Evolutionary conservation across 805 yeast species (phyloP).

Genomic region (Kuraishia floccosa): DNA sequence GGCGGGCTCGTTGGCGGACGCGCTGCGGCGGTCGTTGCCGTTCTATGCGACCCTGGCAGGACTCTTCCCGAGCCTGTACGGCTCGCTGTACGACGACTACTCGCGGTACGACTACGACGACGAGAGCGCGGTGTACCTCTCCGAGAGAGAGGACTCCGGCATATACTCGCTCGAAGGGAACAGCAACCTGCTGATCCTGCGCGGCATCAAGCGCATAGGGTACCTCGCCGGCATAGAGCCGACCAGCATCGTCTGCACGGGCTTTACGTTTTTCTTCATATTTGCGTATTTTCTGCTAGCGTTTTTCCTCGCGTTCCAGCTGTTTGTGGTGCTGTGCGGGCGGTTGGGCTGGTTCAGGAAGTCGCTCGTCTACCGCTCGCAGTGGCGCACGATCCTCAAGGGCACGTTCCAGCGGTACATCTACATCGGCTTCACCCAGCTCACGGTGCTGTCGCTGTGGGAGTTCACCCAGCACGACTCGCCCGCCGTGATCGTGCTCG

Average conservation of each 20-base stretch:
- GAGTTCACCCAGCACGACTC: slow-evolving; percentile 78
- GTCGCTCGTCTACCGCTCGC: slow-evolving; percentile 35
- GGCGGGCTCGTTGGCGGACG: slow-evolving; percentile 11
- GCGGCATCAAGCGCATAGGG: slow-evolving; percentile 85
- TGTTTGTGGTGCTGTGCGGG: slow-evolving; percentile 32
- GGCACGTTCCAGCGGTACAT: slow-evolving; percentile 74
- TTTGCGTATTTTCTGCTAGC: slow-evolving; percentile 65
- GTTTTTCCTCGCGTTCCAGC: slow-evolving; percentile 42
- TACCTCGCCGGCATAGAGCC: slow-evolving; percentile 68
- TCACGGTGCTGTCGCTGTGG: slow-evolving; percentile 73
- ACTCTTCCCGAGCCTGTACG: slow-evolving; percentile 5
- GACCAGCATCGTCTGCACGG: slow-evolving; percentile 76
- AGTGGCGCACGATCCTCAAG: slow-evolving; percentile 53
- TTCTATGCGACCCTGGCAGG: slow-evolving; percentile 8
- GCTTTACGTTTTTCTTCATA: slow-evolving; percentile 75
- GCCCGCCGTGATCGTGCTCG: slow-evolving; percentile 78
- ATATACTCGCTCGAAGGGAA: slow-evolving; percentile 38
- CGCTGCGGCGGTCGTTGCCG: slow-evolving; percentile 7
- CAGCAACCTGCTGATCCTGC: slow-evolving; percentile 48
- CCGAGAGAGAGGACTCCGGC: slow-evolving; percentile 5
- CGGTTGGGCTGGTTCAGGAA: slow-evolving; percentile 39
- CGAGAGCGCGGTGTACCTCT: not conserved
- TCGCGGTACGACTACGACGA: not conserved
- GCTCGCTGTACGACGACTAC: not conserved
- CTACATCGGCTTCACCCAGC: slow-evolving; percentile 77